phyloP scores from a whole-genome alignment of 2,329 filamentous ascomycete genomes.

The Stemphylium lycopersici region DNA sequence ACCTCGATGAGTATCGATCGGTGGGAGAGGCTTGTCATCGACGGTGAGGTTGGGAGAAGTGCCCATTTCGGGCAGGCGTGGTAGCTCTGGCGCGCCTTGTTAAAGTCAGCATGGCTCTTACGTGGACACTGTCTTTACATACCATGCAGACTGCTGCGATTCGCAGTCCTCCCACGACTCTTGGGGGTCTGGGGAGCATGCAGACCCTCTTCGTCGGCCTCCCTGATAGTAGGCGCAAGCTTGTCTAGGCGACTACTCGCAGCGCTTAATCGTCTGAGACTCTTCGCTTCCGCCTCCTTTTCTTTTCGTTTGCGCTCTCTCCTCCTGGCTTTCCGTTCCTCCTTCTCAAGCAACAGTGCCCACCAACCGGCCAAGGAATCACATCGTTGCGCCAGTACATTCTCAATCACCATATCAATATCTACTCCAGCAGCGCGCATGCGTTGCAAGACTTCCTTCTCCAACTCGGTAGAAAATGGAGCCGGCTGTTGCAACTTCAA shows the following conservation, averaged over 20 bases:
- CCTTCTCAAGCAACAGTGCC: conserved; percentile 92
- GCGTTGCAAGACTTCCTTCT: conserved; percentile 88
- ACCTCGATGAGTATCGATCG: conserved; percentile 78
- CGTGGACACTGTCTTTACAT: conserved; percentile 10
- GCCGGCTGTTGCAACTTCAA: conserved; percentile 79
- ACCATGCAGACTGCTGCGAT: conserved; percentile 65
- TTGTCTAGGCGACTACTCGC: conserved; percentile 86
- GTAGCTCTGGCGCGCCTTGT: conserved; percentile 69
- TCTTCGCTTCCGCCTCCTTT: conserved; percentile 79
- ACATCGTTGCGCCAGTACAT: conserved; percentile 86
- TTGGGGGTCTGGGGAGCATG: conserved; percentile 64
- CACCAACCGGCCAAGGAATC: conserved; percentile 95
- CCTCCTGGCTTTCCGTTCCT: conserved; percentile 82
- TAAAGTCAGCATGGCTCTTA: conserved; percentile 45
- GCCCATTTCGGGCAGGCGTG: conserved; percentile 71
- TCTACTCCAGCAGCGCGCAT: conserved; percentile 95
- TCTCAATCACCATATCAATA: conserved; percentile 92
- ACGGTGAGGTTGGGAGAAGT: conserved; percentile 49
- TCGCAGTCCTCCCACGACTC: conserved; percentile 76
- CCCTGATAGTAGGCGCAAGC: conserved; percentile 75
- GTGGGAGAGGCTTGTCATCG: conserved; percentile 63
- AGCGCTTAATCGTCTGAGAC: conserved; percentile 80
- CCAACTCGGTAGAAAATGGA: conserved; percentile 82
- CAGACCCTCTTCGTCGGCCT: conserved; percentile 76
- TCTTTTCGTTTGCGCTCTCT: conserved; percentile 85